Evolutionary conservation across 495 filamentous ascomycete species (phyloP).

Genomic region (Penicillium nucicola): DNA sequence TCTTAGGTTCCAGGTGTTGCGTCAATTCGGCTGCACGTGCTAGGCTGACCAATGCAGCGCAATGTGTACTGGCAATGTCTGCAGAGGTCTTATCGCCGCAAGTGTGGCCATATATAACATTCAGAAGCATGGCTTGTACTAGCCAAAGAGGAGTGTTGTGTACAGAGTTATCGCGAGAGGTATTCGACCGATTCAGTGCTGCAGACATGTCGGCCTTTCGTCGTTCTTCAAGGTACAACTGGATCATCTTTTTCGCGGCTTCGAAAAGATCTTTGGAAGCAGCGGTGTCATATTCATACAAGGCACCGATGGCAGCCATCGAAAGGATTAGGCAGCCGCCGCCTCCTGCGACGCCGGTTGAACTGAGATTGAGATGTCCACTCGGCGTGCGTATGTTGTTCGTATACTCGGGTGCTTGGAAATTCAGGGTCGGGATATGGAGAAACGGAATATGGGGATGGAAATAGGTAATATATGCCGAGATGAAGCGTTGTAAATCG

Average conservation of each 20-base stretch:
- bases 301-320: constrained; percentile 92
- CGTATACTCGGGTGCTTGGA: constrained; percentile 72
- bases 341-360: constrained; percentile 68
- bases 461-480: constrained; percentile 89
- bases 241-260: constrained; percentile 92
- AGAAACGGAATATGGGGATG: constrained; percentile 94
- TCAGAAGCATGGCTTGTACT: constrained; percentile 97
- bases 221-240: constrained; percentile 87
- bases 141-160: constrained; percentile 91
- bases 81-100: constrained; percentile 88
- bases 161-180: constrained; percentile 60
- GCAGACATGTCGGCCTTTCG: constrained; percentile 85
- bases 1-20: constrained; percentile 41
- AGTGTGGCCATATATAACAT: constrained; percentile 94
- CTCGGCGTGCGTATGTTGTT: constrained; percentile 53
- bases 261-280: constrained; percentile 87
- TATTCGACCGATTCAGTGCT: constrained; percentile 61
- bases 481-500: constrained; percentile 89
- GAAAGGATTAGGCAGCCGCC: constrained; percentile 89
- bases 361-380: constrained; percentile 54
- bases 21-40: constrained; percentile 80
- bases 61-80: constrained; percentile 89
- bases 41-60: constrained; percentile 84
- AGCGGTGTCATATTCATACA: constrained; percentile 84
- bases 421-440: constrained; percentile 88